These are phyloP conservation scores for Magnusiomyces clavatus DNA, from an alignment of 1,139 yeast species.

Conservation along the genomic window DNA sequence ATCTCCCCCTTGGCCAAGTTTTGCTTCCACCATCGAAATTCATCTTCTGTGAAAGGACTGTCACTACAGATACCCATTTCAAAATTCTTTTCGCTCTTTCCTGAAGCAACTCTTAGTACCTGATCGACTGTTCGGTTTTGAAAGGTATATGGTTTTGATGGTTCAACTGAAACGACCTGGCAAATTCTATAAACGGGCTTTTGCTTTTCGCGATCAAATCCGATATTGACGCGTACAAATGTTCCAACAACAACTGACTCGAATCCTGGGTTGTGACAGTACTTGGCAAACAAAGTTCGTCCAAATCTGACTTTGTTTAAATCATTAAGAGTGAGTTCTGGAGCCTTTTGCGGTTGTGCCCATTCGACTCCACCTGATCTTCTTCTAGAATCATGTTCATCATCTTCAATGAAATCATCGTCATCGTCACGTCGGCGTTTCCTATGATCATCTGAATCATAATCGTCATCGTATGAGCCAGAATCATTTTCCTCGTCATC, in stretches of 20 bases:
- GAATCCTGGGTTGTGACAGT: constrained; percentile 77
- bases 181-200: constrained; percentile 77
- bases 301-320: constrained; percentile 69
- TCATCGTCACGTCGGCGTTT: constrained; percentile 21
- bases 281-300: constrained; percentile 64
- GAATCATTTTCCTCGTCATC: constrained; percentile 25
- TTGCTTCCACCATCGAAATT: constrained; percentile 59
- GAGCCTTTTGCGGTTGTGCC: constrained; percentile 38
- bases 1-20: constrained; percentile 55
- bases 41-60: constrained; percentile 58
- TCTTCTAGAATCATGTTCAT: constrained; percentile 27
- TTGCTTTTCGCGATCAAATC: constrained; percentile 54
- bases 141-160: constrained; percentile 51
- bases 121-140: constrained; percentile 36
- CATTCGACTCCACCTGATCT: constrained; percentile 35
- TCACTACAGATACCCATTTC: constrained; percentile 79
- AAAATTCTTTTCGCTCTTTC: constrained; percentile 59
- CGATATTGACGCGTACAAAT: constrained; percentile 76
- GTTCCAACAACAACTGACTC: constrained; percentile 61
- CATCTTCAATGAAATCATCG: constrained; percentile 10
- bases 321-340: constrained; percentile 45
- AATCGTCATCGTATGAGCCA: constrained; percentile 20
- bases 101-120: constrained; percentile 49
- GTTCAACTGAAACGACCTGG: constrained; percentile 58
- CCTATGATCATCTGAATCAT: constrained; percentile 5